Conservation (phyloP, 2,329 filamentous ascomycete species). For the Ceratocystis papillata region DNA sequence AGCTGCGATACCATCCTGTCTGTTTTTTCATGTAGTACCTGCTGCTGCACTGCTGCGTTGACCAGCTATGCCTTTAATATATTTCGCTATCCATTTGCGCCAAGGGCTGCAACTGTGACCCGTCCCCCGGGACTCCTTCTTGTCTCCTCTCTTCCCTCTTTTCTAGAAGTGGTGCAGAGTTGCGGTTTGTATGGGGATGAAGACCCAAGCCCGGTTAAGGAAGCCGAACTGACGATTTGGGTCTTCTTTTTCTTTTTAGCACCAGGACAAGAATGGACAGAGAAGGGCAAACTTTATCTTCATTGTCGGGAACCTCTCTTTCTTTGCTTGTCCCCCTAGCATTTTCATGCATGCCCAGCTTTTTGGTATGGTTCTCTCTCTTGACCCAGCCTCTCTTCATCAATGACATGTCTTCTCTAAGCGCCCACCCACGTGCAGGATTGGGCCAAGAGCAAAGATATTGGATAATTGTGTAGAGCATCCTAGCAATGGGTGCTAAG, state of each 20-base stretch:
- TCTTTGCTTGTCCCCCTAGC: too few relatives aligned
- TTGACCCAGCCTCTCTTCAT: neutral
- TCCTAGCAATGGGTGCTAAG: neutral
- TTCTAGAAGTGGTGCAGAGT: too few relatives aligned
- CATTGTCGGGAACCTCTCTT: neutral
- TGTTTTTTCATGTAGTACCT: too few relatives aligned
- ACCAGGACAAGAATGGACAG: neutral
- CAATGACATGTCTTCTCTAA: slow-evolving; percentile 11
- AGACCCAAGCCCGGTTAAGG: neutral
- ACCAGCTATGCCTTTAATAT: too few relatives aligned
- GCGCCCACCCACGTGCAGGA: slow-evolving; percentile 10
- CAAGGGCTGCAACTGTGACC: too few relatives aligned
- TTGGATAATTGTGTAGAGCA: neutral
- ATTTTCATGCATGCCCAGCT: slow-evolving; percentile 5
- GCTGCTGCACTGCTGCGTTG: too few relatives aligned
- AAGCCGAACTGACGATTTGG: slow-evolving; percentile 7
- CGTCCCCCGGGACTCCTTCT: too few relatives aligned
- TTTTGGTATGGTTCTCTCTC: neutral
- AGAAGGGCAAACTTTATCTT: slow-evolving; percentile 5
- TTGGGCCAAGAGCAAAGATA: slow-evolving; percentile 5
- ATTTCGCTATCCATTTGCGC: too few relatives aligned
- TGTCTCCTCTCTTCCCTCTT: too few relatives aligned
- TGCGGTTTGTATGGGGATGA: too few relatives aligned
- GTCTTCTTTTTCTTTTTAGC: neutral
- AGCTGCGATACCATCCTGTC: too few relatives aligned